Evolutionary conservation across 768 basidiomycete genomes (phyloP).

Genomic region (Auriculariales sp.): DNA sequence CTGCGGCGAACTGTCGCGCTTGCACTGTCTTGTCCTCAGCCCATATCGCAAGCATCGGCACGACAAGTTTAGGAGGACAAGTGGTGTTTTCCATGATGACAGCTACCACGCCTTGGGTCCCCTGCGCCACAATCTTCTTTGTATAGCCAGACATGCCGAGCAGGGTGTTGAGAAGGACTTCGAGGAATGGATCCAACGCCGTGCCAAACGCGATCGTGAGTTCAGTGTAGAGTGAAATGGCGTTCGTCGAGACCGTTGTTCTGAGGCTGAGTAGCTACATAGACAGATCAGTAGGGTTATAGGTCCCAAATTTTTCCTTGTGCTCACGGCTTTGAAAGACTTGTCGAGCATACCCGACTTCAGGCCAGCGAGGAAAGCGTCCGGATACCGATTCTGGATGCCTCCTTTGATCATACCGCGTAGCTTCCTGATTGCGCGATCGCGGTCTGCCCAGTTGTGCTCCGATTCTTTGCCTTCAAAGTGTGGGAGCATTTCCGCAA

Average conservation of each 20-base stretch:
- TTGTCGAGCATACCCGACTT: conserved; percentile 70
- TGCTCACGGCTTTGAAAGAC: conserved; percentile 69
- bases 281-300: no score
- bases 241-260: conserved; percentile 75
- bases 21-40: conserved; percentile 74
- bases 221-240: conserved; percentile 65
- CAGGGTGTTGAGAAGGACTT: conserved; percentile 58
- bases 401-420: conserved; percentile 86
- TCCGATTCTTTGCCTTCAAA: conserved; percentile 98
- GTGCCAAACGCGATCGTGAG: conserved; percentile 51
- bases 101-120: conserved; percentile 60
- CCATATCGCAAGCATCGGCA: conserved; percentile 53
- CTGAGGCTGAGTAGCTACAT: conserved; percentile 73
- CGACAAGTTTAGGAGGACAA: conserved; percentile 49
- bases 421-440: conserved; percentile 60
- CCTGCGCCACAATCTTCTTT: conserved; percentile 82
- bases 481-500: conserved; percentile 56
- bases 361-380: conserved; percentile 58
- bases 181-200: conserved; percentile 66
- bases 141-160: conserved; percentile 81
- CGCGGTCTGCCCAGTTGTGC: conserved; percentile 84
- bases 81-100: conserved; percentile 58
- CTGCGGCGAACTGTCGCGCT: conserved; percentile 47
- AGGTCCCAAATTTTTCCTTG: no score
- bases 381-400: conserved; percentile 56